Evolutionary conservation across 345 rosid species (phyloP).

Genomic region (Ceriops decandra): DNA sequence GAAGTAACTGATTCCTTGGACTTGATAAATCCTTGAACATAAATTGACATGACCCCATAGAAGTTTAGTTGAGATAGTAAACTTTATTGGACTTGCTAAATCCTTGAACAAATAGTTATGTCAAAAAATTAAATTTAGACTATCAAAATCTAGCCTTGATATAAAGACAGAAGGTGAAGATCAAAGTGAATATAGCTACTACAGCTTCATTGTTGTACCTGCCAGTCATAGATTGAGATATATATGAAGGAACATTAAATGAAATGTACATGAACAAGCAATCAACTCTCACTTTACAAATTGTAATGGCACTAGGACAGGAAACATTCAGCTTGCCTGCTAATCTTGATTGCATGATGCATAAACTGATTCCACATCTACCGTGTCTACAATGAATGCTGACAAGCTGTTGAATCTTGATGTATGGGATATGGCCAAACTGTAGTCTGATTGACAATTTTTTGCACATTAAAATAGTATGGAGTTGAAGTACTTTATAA

Average conservation of each 20-base stretch:
- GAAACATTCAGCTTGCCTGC: background rate
- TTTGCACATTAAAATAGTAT: background rate
- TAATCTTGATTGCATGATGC: background rate
- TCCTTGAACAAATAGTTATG: background rate
- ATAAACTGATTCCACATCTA: background rate
- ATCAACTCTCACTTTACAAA: background rate
- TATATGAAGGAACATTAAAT: constrained; percentile 90
- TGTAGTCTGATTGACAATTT: background rate
- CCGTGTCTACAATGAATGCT: background rate
- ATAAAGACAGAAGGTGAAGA: constrained; percentile 90
- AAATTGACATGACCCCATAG: constrained; percentile 54
- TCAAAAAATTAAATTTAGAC: constrained; percentile 6
- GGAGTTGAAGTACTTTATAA: too few relatives aligned
- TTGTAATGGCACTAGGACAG: background rate
- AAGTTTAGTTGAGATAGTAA: constrained; percentile 40
- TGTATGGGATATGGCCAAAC: too few relatives aligned
- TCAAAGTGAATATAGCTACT: constrained; percentile 96
- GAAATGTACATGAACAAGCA: constrained; percentile 11
- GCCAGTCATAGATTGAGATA: constrained; percentile 95
- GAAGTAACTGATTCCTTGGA: constrained; percentile 38
- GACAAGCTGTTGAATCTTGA: background rate
- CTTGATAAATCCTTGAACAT: background rate
- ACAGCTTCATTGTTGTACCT: constrained; percentile 99
- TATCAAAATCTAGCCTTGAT: constrained; percentile 61
- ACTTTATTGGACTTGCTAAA: background rate